phyloP scores from a whole-genome alignment of 768 basidiomycete species.

The Leccinum imitatum region DNA sequence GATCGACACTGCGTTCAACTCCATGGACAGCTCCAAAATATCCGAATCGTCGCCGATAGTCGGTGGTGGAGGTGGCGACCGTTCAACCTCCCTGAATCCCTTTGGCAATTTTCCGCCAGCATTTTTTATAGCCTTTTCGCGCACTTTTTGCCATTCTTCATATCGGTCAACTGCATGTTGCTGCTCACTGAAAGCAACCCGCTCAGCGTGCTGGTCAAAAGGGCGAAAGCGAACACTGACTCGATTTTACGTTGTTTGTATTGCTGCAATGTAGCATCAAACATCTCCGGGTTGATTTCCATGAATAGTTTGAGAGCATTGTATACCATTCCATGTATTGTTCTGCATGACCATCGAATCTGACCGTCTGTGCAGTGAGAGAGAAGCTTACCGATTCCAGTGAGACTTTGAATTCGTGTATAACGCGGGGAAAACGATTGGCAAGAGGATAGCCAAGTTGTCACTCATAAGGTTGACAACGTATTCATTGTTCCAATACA shows the following conservation, averaged over 20 bases:
- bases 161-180: conserved; percentile 83
- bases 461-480: conserved; percentile 99
- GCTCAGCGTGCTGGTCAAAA: conserved; percentile 4
- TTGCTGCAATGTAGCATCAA: conserved; percentile 90
- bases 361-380: not conserved
- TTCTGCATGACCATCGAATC: conserved; percentile 48
- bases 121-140: conserved; percentile 73
- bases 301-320: conserved; percentile 98
- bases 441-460: conserved; percentile 83
- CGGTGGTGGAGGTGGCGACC: conserved; percentile 75
- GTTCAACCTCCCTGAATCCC: conserved; percentile 66
- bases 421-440: conserved; percentile 95
- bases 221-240: conserved; percentile 50
- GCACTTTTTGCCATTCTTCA: conserved; percentile 86
- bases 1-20: conserved; percentile 80
- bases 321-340: conserved; percentile 99
- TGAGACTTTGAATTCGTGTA: conserved; percentile 96
- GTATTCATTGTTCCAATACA: conserved; percentile 99
- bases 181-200: conserved; percentile 62
- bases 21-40: conserved; percentile 85
- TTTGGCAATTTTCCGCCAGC: conserved; percentile 68
- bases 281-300: conserved; percentile 97
- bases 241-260: conserved; percentile 86
- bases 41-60: conserved; percentile 79
- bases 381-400: conserved; percentile 86